Conservation (phyloP, 1,284 basidiomycete species). For the Moniliella sp. region DNA sequence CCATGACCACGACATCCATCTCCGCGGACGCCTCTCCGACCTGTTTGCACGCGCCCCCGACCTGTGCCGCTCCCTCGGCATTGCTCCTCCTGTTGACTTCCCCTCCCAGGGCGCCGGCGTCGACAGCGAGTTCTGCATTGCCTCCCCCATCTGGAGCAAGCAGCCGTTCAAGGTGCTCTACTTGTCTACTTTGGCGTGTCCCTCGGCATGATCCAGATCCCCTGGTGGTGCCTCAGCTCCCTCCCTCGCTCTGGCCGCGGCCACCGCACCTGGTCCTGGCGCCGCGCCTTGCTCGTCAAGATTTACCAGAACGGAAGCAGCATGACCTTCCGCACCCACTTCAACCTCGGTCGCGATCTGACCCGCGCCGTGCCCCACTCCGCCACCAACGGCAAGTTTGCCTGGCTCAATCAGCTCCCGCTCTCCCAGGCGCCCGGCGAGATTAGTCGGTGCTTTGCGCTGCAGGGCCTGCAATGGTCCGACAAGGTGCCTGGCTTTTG, state of each 20-base stretch:
- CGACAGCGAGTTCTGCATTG: conserved; percentile 17
- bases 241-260: conserved; percentile 9
- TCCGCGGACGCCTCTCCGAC: not conserved
- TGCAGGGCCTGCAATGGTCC: conserved; percentile 10
- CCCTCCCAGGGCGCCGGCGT: conserved; percentile 18
- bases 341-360: conserved; percentile 12
- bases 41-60: not conserved
- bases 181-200: conserved; percentile 19
- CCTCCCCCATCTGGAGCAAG: conserved; percentile 15
- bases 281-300: conserved; percentile 16
- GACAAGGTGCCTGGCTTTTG: conserved; percentile 20
- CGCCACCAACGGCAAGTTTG: conserved; percentile 16
- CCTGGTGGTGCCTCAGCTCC: conserved; percentile 11
- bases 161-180: conserved; percentile 22
- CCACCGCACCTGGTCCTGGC: conserved; percentile 19
- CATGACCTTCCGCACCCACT: conserved; percentile 19
- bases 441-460: conserved; percentile 11
- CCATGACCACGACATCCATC: not conserved
- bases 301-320: conserved; percentile 16
- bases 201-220: conserved; percentile 13
- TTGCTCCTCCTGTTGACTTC: conserved; percentile 14
- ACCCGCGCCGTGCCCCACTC: conserved; percentile 16
- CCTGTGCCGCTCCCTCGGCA: not conserved
- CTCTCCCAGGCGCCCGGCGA: conserved; percentile 15
- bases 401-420: conserved; percentile 12